Evolutionary conservation across 257 asterid species (phyloP).

Genomic region (Nicotiana noctiflora): DNA sequence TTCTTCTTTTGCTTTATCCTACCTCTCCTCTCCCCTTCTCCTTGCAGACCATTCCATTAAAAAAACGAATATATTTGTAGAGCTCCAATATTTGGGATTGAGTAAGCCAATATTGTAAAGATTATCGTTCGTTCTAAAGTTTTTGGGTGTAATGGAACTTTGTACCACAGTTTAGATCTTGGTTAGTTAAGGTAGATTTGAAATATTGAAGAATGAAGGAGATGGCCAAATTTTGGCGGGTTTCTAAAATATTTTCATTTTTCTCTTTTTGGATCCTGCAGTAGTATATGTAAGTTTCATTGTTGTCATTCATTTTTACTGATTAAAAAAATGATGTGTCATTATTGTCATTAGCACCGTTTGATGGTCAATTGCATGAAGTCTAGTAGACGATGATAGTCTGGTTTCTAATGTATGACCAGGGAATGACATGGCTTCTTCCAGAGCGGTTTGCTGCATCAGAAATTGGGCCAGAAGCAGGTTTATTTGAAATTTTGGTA

Average conservation of each 20-base stretch:
- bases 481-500: slow-evolving; percentile 91
- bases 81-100: not conserved
- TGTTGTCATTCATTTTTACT: not conserved
- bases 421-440: slow-evolving; percentile 99
- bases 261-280: not conserved
- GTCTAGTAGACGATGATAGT: not conserved
- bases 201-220: not conserved
- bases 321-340: not conserved
- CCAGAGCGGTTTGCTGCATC: slow-evolving; percentile 96
- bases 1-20: not conserved
- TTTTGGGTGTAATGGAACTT: not conserved
- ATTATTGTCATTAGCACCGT: not conserved
- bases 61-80: not conserved
- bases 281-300: not conserved
- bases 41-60: not conserved
- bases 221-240: not conserved
- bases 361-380: not conserved
- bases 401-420: slow-evolving; percentile 20
- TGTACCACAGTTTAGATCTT: not conserved
- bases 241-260: not conserved
- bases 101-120: not conserved
- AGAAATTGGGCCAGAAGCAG: slow-evolving; percentile 99
- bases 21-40: not conserved
- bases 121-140: not conserved
- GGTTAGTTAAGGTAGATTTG: not conserved